Evolutionary conservation across 202 grass and related monocot species (phyloP), one percentile per base, ranked within the genome.

Genomic region (Alloteropsis angusta): DNA sequence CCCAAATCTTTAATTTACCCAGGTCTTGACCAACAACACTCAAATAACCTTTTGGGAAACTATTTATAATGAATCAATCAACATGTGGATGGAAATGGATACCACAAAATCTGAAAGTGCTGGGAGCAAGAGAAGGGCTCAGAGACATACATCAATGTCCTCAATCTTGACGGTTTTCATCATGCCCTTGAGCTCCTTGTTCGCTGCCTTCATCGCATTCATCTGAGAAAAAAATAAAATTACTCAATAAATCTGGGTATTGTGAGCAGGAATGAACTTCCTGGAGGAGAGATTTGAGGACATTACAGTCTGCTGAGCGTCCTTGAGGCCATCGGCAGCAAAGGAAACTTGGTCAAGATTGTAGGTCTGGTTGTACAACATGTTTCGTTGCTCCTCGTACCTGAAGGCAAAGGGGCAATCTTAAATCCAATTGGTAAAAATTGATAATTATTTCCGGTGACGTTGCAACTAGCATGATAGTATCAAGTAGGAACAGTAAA

Each of bases 311-410:
- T 98, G 89, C 75, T 92, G 89, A 60, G 95, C 89, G 73, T 94
- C 95, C 77, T 92, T 98, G 68, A 94, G 85, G 78, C 95, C 95
- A 48, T 92, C 91, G 9, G 95, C 78, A 14, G 91, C 95, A 23
- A 94, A 98, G 30, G 81, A 66, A 64, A 98, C 91, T 94, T 98
- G 95, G 75, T 98, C 95, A 7, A 98, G 87, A 67, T 98, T 98
- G 60, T 90, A 98, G 55, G 91, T 92, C 62, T 98, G 95, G 65
- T 94, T 94, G 83, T 94, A 90, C 36, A 98, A 60, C 91, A 94
- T 94, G 79, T 98, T 93, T 71, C 89, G 95, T 39, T 98, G 91
- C 23, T 93, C 95, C 57, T 94, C 95, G 9, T 98, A 94, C 89
- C 93, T 96, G 7, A 35, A 42, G 4, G n/a, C 1, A 85, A 48